Evolutionary conservation across 345 rosid species (phyloP).

Genomic region (Salix viminalis): DNA sequence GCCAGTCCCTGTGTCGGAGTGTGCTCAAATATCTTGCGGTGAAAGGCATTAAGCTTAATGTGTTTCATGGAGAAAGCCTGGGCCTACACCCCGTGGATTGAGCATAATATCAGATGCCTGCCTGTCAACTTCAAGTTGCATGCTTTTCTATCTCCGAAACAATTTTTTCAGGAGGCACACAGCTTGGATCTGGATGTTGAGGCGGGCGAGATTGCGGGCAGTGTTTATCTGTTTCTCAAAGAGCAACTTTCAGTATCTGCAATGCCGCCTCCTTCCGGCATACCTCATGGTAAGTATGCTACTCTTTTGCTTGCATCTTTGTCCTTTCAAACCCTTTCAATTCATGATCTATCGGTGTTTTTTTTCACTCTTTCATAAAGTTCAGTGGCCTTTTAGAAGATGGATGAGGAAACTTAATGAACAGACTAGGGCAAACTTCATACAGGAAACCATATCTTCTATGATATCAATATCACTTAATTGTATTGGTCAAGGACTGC

Average conservation of each 20-base stretch:
- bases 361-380: too few species aligned
- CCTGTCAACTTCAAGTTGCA: too few species aligned
- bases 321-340: neutral
- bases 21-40: constrained; percentile 56
- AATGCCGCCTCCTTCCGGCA: constrained; percentile 52
- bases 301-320: neutral
- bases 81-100: constrained; percentile 68
- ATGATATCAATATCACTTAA: neutral
- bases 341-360: too few species aligned
- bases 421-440: neutral
- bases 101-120: constrained; percentile 12
- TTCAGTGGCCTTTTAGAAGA: neutral
- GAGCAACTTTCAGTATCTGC: constrained; percentile 71
- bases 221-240: constrained; percentile 64
- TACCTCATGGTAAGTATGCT: constrained; percentile 69
- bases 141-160: constrained; percentile 8
- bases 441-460: neutral
- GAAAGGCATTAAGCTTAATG: constrained; percentile 62
- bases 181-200: constrained; percentile 59
- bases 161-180: constrained; percentile 64
- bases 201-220: constrained; percentile 76
- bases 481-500: neutral
- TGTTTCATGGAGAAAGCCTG: constrained; percentile 73
- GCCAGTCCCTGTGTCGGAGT: constrained; percentile 54
- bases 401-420: neutral